Conservation (phyloP, 192 early-diverging fungal genomes). For the Backusella tuberculispora region DNA sequence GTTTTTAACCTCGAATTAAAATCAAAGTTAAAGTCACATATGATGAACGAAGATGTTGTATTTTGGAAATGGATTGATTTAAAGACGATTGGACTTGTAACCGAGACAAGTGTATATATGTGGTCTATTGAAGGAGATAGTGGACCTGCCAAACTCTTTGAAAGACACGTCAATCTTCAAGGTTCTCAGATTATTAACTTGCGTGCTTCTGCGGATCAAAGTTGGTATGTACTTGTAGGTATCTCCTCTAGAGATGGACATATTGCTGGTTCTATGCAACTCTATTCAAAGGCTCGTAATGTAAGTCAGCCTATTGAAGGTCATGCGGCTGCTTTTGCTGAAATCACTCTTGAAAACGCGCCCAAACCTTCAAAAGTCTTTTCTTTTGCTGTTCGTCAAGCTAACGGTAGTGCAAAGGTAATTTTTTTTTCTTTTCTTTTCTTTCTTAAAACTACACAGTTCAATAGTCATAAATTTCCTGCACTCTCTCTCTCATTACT, state of each 20-base stretch:
- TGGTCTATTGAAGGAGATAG: constrained; percentile 97
- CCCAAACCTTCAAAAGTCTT: constrained; percentile 85
- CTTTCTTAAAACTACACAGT: neutral
- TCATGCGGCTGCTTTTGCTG: constrained; percentile 95
- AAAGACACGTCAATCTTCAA: constrained; percentile 79
- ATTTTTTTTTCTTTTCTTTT: neutral
- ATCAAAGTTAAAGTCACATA: constrained; percentile 91
- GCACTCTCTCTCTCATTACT: too few species aligned
- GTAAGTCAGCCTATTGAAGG: constrained; percentile 96
- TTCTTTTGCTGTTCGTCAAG: constrained; percentile 86
- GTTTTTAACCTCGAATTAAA: constrained; percentile 98
- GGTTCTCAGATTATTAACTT: constrained; percentile 97
- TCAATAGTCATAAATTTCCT: too few species aligned
- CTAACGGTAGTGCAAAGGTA: constrained; percentile 80
- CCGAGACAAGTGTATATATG: constrained; percentile 88
- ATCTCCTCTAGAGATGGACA: constrained; percentile 90
- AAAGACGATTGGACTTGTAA: constrained; percentile 87
- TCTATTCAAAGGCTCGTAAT: constrained; percentile 91
- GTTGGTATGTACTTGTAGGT: constrained; percentile 96
- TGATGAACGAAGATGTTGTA: constrained; percentile 90
- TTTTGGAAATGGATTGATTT: constrained; percentile 97
- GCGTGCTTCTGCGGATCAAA: constrained; percentile 85
- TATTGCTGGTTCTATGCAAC: constrained; percentile 95
- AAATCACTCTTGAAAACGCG: constrained; percentile 79
- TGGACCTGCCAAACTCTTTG: constrained; percentile 89